A percentile compares a stretch with the other conserved stretches of the same genome.
These are phyloP conservation scores for Chenopodium berlandieri DNA, from an alignment of 148 eudicot genomes.

Conservation along the genomic window DNA sequence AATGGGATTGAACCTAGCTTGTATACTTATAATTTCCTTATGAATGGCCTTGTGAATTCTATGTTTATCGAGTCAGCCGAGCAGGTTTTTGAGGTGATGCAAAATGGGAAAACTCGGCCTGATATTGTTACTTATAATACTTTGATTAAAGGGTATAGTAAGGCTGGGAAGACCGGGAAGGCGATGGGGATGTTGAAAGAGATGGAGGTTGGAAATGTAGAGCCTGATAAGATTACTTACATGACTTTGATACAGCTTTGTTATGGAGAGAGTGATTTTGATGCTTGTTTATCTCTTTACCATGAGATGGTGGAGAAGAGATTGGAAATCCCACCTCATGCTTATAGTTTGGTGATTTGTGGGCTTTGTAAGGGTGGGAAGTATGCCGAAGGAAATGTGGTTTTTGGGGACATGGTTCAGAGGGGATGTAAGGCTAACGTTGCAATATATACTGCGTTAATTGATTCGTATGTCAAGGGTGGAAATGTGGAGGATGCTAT, in stretches of 20 bases:
- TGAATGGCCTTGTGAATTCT: conserved; percentile 63
- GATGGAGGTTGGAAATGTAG: conserved; percentile 65
- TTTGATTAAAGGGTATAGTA: conserved; percentile 90
- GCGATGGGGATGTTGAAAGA: conserved; percentile 69
- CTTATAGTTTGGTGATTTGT: conserved; percentile 83
- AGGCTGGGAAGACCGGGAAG: conserved; percentile 61
- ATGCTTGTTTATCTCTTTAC: conserved; percentile 69
- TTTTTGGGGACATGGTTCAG: conserved; percentile 63
- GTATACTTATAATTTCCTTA: conserved; percentile 73
- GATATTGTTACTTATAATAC: conserved; percentile 90
- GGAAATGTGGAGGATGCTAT: conserved; percentile 69
- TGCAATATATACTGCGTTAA: conserved; percentile 76
- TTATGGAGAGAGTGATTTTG: conserved; percentile 58
- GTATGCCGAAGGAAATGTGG: conserved; percentile 50
- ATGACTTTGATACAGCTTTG: conserved; percentile 87
- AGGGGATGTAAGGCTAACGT: conserved; percentile 70
- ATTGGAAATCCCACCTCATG: conserved; percentile 77
- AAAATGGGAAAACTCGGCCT: conserved; percentile 60
- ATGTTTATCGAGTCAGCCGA: conserved; percentile 79
- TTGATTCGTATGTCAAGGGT: conserved; percentile 65
- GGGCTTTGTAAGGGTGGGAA: conserved; percentile 92
- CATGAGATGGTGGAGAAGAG: conserved; percentile 79
- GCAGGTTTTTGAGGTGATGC: conserved; percentile 85
- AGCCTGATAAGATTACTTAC: conserved; percentile 82
- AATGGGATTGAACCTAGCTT: conserved; percentile 75